These are phyloP conservation scores for Arthromyces matolae DNA, from an alignment of 768 basidiomycete species.

Conservation along the genomic window DNA sequence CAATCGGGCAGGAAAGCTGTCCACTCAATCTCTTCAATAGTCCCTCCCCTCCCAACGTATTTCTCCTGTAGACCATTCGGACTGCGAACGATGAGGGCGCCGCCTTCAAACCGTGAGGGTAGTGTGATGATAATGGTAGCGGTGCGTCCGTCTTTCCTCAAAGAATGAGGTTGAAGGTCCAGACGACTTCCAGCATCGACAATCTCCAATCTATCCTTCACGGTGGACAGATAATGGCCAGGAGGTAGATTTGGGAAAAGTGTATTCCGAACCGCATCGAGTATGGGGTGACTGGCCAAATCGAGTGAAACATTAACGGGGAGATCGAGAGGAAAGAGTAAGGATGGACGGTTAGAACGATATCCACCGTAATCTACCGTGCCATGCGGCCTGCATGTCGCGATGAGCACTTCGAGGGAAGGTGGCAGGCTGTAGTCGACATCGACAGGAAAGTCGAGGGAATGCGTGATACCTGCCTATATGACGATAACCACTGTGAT, in stretches of 20 bases:
- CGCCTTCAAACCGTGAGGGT: constrained; percentile 72
- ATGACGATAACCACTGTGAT: constrained; percentile 6
- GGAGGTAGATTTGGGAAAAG: constrained; percentile 69
- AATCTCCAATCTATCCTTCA: constrained; percentile 69
- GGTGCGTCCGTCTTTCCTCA: constrained; percentile 61
- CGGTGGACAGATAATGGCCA: constrained; percentile 66
- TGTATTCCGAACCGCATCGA: constrained; percentile 67
- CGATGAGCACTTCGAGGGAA: constrained; percentile 73
- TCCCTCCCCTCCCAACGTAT: constrained; percentile 59
- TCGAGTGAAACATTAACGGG: constrained; percentile 76
- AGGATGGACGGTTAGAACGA: constrained; percentile 52
- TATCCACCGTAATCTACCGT: constrained; percentile 50
- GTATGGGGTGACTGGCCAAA: constrained; percentile 76
- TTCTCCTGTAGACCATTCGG: constrained; percentile 54
- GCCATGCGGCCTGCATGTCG: constrained; percentile 66
- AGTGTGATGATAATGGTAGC: constrained; percentile 74
- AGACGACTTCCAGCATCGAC: constrained; percentile 58
- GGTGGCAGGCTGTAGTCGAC: constrained; percentile 72
- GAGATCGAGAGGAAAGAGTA: constrained; percentile 69
- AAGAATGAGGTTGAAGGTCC: constrained; percentile 47
- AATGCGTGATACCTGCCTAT: constrained; percentile 75
- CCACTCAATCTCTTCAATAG: constrained; percentile 72
- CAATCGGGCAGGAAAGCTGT: constrained; percentile 71
- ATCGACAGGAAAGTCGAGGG: constrained; percentile 79
- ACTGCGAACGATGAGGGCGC: constrained; percentile 56